A percentile compares a stretch with the other conserved stretches of the same genome.
phyloP scores from a whole-genome alignment of 768 basidiomycete genomes.

The Tricholoma saponaceum region DNA sequence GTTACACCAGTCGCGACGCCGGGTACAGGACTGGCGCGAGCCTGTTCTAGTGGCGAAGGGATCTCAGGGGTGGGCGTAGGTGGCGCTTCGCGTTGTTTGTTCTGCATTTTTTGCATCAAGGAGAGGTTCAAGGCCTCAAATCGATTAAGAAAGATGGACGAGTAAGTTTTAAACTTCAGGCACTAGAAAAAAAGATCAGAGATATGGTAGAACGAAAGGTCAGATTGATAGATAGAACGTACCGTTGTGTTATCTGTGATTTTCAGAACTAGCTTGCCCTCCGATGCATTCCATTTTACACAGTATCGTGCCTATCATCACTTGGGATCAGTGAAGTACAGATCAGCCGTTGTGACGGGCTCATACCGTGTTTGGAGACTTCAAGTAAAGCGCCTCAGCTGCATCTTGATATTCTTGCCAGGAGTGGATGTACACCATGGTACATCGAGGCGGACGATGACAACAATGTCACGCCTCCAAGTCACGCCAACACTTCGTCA shows the following conservation, averaged over 20 bases:
- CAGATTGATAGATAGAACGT: slow-evolving; percentile 25
- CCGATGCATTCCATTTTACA: slow-evolving; percentile 85
- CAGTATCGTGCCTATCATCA: slow-evolving; percentile 73
- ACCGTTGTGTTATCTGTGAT: slow-evolving; percentile 90
- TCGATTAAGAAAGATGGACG: slow-evolving; percentile 92
- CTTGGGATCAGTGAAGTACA: slow-evolving; percentile 3
- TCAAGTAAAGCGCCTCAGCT: slow-evolving; percentile 79
- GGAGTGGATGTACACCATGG: slow-evolving; percentile 86
- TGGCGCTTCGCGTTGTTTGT: slow-evolving; percentile 39
- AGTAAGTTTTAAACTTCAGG: slow-evolving; percentile 94
- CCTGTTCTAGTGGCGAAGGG: slow-evolving; percentile 17
- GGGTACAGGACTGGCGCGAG: slow-evolving; percentile 23
- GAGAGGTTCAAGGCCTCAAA: slow-evolving; percentile 90
- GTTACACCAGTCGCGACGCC: slow-evolving; percentile 29
- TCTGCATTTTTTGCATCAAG: slow-evolving; percentile 85
- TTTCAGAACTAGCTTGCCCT: slow-evolving; percentile 88
- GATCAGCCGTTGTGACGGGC: neutral
- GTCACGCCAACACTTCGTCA: slow-evolving; percentile 13
- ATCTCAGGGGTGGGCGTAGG: slow-evolving; percentile 19
- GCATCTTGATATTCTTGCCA: slow-evolving; percentile 92
- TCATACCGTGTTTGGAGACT: slow-evolving; percentile 73
- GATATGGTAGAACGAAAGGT: neutral
- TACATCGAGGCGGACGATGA: slow-evolving; percentile 35
- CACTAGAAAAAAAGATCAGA: slow-evolving; percentile 48
- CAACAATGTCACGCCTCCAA: slow-evolving; percentile 8